These are phyloP conservation scores for Zygoascus biomembranicola DNA, from an alignment of 805 yeast species.

Conservation along the genomic window DNA sequence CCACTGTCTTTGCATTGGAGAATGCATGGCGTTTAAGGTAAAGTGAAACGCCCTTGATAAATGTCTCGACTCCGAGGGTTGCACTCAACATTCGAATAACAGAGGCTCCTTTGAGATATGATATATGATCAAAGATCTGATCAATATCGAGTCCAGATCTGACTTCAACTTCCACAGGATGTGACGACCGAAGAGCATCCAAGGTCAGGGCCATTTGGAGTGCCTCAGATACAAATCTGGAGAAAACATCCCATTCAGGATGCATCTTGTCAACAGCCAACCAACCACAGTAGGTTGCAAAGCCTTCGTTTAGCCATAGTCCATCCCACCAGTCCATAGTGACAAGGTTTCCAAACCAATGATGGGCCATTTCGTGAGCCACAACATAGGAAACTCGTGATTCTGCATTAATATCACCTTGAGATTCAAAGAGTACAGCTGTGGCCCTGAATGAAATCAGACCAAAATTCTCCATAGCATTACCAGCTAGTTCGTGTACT, in stretches of 20 bases:
- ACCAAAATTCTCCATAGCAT: conserved; percentile 93
- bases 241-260: conserved; percentile 78
- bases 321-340: conserved; percentile 96
- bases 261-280: conserved; percentile 57
- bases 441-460: conserved; percentile 60
- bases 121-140: conserved; percentile 75
- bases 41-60: conserved; percentile 62
- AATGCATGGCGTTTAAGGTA: conserved; percentile 57
- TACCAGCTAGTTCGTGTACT: conserved; percentile 70
- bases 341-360: conserved; percentile 85
- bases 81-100: conserved; percentile 68
- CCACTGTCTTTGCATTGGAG: conserved; percentile 65
- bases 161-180: conserved; percentile 80
- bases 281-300: conserved; percentile 82
- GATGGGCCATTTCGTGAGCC: conserved; percentile 82
- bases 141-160: conserved; percentile 68
- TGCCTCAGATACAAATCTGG: conserved; percentile 68
- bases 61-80: conserved; percentile 58
- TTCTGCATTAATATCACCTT: conserved; percentile 51
- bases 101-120: conserved; percentile 76
- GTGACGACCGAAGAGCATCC: conserved; percentile 65
- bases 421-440: conserved; percentile 59
- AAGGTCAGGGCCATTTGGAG: conserved; percentile 66
- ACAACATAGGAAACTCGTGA: conserved; percentile 76
- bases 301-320: conserved; percentile 83